These are phyloP conservation scores for Psilocybe tampanensis DNA, from an alignment of 768 basidiomycete genomes.

Conservation along the genomic window DNA sequence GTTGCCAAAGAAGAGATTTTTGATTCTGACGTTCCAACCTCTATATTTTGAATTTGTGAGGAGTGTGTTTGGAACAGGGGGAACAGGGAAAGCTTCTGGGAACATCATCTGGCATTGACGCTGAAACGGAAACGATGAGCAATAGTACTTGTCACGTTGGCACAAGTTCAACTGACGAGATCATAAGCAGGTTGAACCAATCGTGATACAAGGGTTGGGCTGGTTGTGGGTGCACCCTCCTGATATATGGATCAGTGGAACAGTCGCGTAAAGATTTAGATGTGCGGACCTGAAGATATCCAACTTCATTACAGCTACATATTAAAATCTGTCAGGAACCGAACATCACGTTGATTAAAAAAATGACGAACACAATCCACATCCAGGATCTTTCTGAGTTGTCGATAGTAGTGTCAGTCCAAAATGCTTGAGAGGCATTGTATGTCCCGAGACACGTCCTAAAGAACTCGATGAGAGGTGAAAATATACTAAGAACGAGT, in stretches of 20 bases:
- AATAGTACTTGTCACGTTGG: not conserved
- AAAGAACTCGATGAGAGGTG: not conserved
- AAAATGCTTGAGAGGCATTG: slow-evolving; percentile 41
- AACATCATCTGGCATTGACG: slow-evolving; percentile 75
- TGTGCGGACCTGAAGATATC: slow-evolving; percentile 48
- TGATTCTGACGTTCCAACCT: slow-evolving; percentile 63
- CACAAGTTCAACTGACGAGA: slow-evolving; percentile 38
- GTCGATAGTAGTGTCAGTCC: slow-evolving; percentile 57
- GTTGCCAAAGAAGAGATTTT: slow-evolving; percentile 70
- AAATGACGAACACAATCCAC: slow-evolving; percentile 61
- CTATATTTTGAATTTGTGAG: slow-evolving; percentile 51
- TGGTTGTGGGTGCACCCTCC: slow-evolving; percentile 43
- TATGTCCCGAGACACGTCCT: slow-evolving; percentile 48
- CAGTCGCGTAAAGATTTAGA: not conserved
- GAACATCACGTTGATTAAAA: not conserved
- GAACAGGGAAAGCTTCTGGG: slow-evolving; percentile 53
- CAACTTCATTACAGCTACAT: slow-evolving; percentile 73
- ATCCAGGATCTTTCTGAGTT: slow-evolving; percentile 65
- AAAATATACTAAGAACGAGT: not conserved
- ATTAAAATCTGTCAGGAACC: too few relatives aligned
- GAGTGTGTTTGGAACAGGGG: slow-evolving; percentile 44
- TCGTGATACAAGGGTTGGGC: slow-evolving; percentile 52
- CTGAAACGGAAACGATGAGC: slow-evolving; percentile 28
- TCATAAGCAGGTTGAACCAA: slow-evolving; percentile 59
- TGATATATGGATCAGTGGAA: slow-evolving; percentile 12